phyloP scores from a whole-genome alignment of 805 yeast species.

The Lachancea thermotolerans region DNA sequence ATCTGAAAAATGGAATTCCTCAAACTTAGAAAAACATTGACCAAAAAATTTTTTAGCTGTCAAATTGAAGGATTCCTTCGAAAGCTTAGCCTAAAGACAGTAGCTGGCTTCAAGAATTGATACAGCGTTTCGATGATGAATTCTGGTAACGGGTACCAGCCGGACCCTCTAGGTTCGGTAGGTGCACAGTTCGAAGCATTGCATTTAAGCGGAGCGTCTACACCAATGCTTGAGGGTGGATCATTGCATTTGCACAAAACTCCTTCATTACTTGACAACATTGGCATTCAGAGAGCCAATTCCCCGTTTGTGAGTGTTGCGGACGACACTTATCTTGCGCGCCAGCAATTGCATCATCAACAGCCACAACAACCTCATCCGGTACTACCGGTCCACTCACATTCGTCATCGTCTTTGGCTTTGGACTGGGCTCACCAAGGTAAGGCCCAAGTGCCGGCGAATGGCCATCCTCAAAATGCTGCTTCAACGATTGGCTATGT shows the following conservation, averaged over 20 bases:
- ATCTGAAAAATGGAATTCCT: too few species aligned
- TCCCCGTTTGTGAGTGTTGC: slow-evolving; percentile 16
- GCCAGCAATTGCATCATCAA: not conserved
- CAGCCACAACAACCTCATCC: not conserved
- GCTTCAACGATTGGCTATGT: not conserved
- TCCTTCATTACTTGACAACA: slow-evolving; percentile 21
- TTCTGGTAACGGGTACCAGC: slow-evolving; percentile 5
- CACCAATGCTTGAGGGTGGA: slow-evolving; percentile 7
- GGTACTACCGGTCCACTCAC: slow-evolving; percentile 3
- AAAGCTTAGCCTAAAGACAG: not conserved
- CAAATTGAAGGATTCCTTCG: not conserved
- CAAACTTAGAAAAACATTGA: not conserved
- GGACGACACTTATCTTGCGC: not conserved
- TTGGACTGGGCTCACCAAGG: slow-evolving; percentile 6
- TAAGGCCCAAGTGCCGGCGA: not conserved
- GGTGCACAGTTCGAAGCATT: slow-evolving; percentile 16
- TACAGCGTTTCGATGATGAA: slow-evolving; percentile 10
- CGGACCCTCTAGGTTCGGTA: slow-evolving; percentile 18
- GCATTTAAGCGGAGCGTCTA: slow-evolving; percentile 9
- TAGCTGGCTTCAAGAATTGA: not conserved
- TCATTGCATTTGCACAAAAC: slow-evolving; percentile 16
- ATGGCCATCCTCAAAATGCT: not conserved
- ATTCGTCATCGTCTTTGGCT: slow-evolving; percentile 12
- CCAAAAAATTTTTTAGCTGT: slow-evolving; percentile 4
- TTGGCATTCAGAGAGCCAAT: slow-evolving; percentile 22